A percentile compares a stretch with the other conserved stretches of the same genome.
Conservation (phyloP, 306 rosid species). For the Senna tora region DNA sequence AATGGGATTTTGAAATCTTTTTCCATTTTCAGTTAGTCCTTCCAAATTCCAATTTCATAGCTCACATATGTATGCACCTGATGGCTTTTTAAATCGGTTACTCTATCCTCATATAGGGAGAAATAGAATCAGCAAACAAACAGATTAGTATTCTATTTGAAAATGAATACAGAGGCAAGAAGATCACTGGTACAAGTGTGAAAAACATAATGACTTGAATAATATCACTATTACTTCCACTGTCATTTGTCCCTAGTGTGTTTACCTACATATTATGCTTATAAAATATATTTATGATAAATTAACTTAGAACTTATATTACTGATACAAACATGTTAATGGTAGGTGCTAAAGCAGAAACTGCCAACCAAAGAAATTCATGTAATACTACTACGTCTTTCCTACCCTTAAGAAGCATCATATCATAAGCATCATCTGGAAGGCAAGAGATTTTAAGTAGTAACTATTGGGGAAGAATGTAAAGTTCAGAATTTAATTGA, state of each 20-base stretch:
- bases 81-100: slow-evolving; percentile 19
- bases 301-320: slow-evolving; percentile 9
- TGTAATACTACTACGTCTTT: slow-evolving; percentile 2
- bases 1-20: not conserved
- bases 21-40: not conserved
- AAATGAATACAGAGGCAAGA: not conserved
- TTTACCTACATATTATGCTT: slow-evolving; percentile 11
- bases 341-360: slow-evolving; percentile 17
- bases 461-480: not conserved
- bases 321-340: slow-evolving; percentile 20
- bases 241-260: not conserved
- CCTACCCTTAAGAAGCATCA: not conserved
- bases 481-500: not conserved
- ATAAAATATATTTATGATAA: not conserved
- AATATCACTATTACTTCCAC: not conserved
- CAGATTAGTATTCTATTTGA: not conserved
- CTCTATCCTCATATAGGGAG: slow-evolving; percentile 5
- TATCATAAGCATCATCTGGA: slow-evolving; percentile 27
- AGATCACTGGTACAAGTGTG: not conserved
- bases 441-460: not conserved
- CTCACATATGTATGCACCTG: not conserved
- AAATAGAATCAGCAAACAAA: not conserved
- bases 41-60: slow-evolving; percentile 3
- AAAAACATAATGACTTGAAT: not conserved
- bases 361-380: slow-evolving; percentile 1